phyloP scores from a whole-genome alignment of 768 basidiomycete species.

The Serendipita sp. region DNA sequence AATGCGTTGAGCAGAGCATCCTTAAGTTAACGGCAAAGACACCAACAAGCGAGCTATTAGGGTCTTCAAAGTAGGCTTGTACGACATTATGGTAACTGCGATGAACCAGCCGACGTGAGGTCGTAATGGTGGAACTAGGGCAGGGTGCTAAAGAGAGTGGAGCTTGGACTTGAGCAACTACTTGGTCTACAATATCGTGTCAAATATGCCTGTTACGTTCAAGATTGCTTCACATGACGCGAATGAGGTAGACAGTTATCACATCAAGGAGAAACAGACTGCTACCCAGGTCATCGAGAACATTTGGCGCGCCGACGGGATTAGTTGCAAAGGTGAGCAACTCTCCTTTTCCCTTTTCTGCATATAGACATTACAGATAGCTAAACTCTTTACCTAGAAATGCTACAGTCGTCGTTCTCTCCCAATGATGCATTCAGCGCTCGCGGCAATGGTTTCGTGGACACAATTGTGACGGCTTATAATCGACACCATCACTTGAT shows the following conservation, averaged over 20 bases:
- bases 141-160: too few relatives aligned
- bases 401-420: conserved; percentile 21
- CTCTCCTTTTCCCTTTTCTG: background rate
- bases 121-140: too few relatives aligned
- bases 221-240: background rate
- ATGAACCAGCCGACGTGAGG: too few relatives aligned
- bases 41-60: too few relatives aligned
- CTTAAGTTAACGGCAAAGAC: background rate
- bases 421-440: background rate
- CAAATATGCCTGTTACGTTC: background rate
- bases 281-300: background rate
- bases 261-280: background rate
- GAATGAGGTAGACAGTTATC: background rate
- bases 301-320: background rate
- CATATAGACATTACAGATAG: background rate
- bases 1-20: conserved; percentile 29
- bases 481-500: conserved; percentile 25
- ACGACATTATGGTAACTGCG: too few relatives aligned
- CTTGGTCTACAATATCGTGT: too few relatives aligned
- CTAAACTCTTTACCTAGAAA: background rate
- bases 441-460: conserved; percentile 21
- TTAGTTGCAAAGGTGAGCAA: background rate
- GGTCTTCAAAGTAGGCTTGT: too few relatives aligned
- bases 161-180: too few relatives aligned
- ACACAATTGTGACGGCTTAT: conserved; percentile 21